These are phyloP conservation scores for Dentipellis sp. DNA, from an alignment of 768 basidiomycete species.

Conservation along the genomic window DNA sequence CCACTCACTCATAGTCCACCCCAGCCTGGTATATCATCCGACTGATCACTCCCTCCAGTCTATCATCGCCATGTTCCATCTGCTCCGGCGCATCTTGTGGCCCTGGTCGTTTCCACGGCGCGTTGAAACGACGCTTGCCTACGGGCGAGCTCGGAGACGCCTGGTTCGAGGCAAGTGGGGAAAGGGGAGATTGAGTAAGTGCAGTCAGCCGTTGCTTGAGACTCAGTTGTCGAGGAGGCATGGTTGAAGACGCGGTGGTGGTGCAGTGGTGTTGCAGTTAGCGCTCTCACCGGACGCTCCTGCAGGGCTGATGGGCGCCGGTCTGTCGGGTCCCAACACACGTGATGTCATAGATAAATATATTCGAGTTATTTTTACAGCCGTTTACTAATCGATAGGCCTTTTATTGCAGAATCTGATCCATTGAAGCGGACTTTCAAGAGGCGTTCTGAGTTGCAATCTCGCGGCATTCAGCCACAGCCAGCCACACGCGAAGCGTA, in stretches of 20 bases:
- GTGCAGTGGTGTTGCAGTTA: not conserved
- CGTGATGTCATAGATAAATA: too few relatives aligned
- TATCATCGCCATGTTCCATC: conserved; percentile 24
- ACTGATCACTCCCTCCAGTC: conserved; percentile 54
- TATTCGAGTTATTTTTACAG: too few relatives aligned
- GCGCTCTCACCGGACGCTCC: too few relatives aligned
- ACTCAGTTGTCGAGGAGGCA: not conserved
- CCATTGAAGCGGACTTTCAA: too few relatives aligned
- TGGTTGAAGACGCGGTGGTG: not conserved
- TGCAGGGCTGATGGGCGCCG: too few relatives aligned
- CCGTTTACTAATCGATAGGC: too few relatives aligned
- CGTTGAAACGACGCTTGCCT: conserved; percentile 31
- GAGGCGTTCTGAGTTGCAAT: too few relatives aligned
- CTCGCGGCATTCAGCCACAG: too few relatives aligned
- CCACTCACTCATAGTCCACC: conserved; percentile 77
- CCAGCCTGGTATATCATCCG: conserved; percentile 83
- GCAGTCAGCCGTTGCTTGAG: conserved; percentile 58
- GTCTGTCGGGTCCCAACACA: too few relatives aligned
- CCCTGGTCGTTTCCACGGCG: conserved; percentile 37
- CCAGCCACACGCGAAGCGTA: too few relatives aligned
- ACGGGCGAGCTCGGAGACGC: conserved; percentile 18
- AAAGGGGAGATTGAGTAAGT: conserved; percentile 43
- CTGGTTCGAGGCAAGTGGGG: conserved; percentile 28
- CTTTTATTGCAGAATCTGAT: too few relatives aligned
- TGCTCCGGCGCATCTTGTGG: conserved; percentile 7